phyloP scores from a whole-genome alignment of 148 eudicot genomes.

The Vaccinium corymbosum region DNA sequence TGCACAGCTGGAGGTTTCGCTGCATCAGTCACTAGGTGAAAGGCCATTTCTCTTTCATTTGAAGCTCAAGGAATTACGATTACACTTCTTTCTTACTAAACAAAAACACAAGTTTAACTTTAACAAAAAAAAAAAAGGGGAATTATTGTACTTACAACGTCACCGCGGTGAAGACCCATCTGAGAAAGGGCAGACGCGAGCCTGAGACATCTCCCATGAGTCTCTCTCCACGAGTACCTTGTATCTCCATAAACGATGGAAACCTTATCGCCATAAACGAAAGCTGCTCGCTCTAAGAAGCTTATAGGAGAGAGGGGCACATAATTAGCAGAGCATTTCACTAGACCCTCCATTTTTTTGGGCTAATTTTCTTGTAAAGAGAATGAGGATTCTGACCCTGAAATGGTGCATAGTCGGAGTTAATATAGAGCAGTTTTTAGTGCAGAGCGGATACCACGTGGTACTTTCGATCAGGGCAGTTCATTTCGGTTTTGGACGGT shows the following conservation, averaged over 20 bases:
- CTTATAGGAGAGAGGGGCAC: constrained; percentile 52
- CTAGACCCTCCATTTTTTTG: constrained; percentile 38
- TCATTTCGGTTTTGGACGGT: too few relatives aligned
- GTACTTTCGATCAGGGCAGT: too few relatives aligned
- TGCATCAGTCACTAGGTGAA: too few relatives aligned
- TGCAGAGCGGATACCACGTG: too few relatives aligned
- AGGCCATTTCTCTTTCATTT: too few relatives aligned
- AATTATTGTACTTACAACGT: constrained; percentile 37
- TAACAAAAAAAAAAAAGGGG: too few relatives aligned
- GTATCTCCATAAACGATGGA: constrained; percentile 41
- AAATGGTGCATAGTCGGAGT: background rate
- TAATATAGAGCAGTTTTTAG: too few relatives aligned
- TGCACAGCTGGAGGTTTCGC: too few relatives aligned
- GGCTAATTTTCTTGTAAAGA: too few relatives aligned
- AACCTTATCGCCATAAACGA: constrained; percentile 34
- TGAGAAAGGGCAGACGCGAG: constrained; percentile 51
- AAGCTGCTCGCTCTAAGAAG: constrained; percentile 50
- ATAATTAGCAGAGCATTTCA: constrained; percentile 39
- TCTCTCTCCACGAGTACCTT: constrained; percentile 43
- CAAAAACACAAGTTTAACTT: too few relatives aligned
- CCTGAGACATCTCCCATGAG: constrained; percentile 42
- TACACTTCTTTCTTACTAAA: too few relatives aligned
- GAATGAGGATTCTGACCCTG: background rate
- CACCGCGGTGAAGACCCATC: constrained; percentile 36
- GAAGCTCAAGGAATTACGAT: too few relatives aligned